Conservation (phyloP, 306 rosid species). For the Cucumis sativus region DNA sequence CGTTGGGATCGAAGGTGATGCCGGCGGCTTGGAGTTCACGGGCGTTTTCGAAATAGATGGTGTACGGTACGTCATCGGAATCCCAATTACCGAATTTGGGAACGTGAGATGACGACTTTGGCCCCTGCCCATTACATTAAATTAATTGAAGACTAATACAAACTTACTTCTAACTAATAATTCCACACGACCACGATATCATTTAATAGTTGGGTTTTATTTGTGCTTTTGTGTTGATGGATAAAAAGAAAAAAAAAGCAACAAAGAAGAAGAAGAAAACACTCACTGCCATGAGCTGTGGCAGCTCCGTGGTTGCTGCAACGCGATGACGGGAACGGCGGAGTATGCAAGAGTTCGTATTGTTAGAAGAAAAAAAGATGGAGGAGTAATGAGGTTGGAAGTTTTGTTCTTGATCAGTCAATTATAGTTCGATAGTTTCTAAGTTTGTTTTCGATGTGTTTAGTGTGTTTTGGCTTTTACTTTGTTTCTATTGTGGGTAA, state of each 20-base stretch:
- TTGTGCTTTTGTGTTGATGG: background rate
- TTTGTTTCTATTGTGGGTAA: background rate
- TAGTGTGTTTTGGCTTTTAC: background rate
- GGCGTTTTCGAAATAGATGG: constrained; percentile 32
- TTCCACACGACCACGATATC: background rate
- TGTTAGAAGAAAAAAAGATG: background rate
- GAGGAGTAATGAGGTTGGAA: background rate
- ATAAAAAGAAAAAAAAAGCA: background rate
- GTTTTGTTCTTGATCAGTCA: background rate
- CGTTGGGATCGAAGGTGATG: constrained; percentile 28
- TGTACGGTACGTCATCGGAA: constrained; percentile 25
- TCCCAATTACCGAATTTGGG: constrained; percentile 39
- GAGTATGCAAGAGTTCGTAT: background rate
- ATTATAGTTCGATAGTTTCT: background rate
- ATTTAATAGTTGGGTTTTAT: background rate
- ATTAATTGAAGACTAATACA: background rate
- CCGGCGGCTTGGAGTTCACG: constrained; percentile 14
- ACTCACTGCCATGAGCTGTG: background rate
- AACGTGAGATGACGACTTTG: background rate
- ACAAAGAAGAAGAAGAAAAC: background rate
- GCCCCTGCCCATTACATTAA: background rate
- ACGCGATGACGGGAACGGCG: background rate
- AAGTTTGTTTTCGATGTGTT: background rate
- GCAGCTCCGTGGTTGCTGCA: background rate
- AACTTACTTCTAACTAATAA: background rate